phyloP scores from a whole-genome alignment of 495 filamentous ascomycete species.

The Neurospora sp. region DNA sequence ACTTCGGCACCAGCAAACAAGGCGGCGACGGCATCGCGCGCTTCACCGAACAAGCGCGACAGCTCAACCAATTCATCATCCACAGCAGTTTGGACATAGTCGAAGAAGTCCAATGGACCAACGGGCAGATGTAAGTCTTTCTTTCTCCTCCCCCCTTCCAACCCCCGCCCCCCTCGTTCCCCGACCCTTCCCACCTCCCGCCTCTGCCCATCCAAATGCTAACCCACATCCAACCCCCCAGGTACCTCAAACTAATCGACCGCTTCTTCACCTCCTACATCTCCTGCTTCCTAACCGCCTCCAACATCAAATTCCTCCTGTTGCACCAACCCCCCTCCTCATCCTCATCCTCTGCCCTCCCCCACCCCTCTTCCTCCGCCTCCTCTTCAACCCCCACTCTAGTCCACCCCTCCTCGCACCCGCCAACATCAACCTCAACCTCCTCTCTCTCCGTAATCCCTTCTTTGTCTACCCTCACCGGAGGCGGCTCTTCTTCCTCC shows the following conservation, averaged over 20 bases:
- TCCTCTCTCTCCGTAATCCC: neutral
- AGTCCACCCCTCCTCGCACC: neutral
- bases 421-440: constrained; percentile 16
- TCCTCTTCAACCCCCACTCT: constrained; percentile 1
- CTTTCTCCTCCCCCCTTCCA: neutral
- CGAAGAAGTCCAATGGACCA: constrained; percentile 89
- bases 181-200: no score
- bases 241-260: constrained; percentile 93
- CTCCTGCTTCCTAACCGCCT: constrained; percentile 80
- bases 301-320: constrained; percentile 78
- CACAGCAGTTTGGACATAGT: constrained; percentile 88
- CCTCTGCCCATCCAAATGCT: no score
- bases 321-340: constrained; percentile 63
- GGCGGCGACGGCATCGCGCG: constrained; percentile 86
- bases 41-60: constrained; percentile 74
- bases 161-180: no score
- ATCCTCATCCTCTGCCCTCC: constrained; percentile 7
- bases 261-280: constrained; percentile 86
- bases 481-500: no score
- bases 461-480: neutral
- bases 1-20: constrained; percentile 90
- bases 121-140: constrained; percentile 57
- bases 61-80: constrained; percentile 96
- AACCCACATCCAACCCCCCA: constrained; percentile 24
- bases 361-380: neutral